Evolutionary conservation across 176 grass and related monocot genomes (phyloP), one percentile per base, ranked within the genome.

Genomic region (Carex parvula): DNA sequence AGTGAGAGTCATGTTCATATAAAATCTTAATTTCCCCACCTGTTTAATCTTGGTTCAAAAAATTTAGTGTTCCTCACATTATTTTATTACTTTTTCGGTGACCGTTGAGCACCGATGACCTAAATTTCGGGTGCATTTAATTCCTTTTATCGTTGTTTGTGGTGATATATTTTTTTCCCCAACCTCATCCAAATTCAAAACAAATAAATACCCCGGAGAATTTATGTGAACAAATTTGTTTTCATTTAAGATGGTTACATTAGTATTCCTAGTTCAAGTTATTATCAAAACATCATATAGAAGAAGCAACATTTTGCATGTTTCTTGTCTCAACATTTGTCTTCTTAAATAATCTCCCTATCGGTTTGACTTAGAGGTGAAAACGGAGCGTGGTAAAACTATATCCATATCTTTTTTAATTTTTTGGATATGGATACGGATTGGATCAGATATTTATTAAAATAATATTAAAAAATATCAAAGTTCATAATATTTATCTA

Each of bases 101-200:
- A 80, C 54, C 24, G 76, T 60, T 58, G 44, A 18, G 76, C 13
- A 39, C 52, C 13, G 60, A 77, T 10, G 3, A 60, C 53, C 54
- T 41, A 60, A 60, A 60, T 80, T 60, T 58, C 9, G 4, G 53
- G 54, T 18, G 54, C 54, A 80, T 80, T 80, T 80, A 80, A 58
- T 60, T 80, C 18, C 29, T 57, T 60, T 6, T 37, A 37, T 74
- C 17, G 32, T 58, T 67, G 29, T 35, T 67, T 29, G 10, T 79
- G 24, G 24, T 78, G 48, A 24, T 55, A 15, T 58, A 22, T 60
- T 60, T 30, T 79, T 33, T 9, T 41, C 22, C 37, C 56, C 4
- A 16, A 35, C 14, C 5, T 18, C 64, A 37, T 67, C 20, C 60
- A 67, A 35, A 33, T 17, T 35, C 4, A 2, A 33, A 17, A 17